phyloP scores from a whole-genome alignment of 2,329 filamentous ascomycete species.

The Dendrostoma leiphaemia region DNA sequence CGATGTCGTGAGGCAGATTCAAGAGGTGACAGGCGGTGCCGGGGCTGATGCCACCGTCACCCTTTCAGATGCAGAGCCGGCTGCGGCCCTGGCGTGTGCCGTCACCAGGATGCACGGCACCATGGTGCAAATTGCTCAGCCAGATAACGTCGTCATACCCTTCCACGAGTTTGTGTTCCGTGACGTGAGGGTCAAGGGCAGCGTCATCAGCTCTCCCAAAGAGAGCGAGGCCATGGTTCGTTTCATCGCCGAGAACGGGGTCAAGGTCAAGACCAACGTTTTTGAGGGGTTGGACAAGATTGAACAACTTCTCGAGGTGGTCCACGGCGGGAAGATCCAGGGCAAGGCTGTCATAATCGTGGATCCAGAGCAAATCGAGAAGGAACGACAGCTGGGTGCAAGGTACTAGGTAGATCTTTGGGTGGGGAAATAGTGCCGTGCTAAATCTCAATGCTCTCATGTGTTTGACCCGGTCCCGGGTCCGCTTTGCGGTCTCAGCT shows the following conservation, averaged over 20 bases:
- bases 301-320: slow-evolving; percentile 46
- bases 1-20: slow-evolving; percentile 44
- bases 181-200: background rate
- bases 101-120: slow-evolving; percentile 59
- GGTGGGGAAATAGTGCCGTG: no score
- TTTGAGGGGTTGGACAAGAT: slow-evolving; percentile 53
- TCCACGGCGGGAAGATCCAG: slow-evolving; percentile 50
- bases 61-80: slow-evolving; percentile 48
- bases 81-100: slow-evolving; percentile 42
- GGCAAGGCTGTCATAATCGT: slow-evolving; percentile 55
- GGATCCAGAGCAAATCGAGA: slow-evolving; percentile 38
- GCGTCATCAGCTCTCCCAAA: slow-evolving; percentile 32
- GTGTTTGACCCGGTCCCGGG: no score
- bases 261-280: slow-evolving; percentile 48
- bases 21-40: slow-evolving; percentile 42
- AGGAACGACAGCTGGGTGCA: slow-evolving; percentile 18
- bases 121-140: slow-evolving; percentile 58
- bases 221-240: slow-evolving; percentile 47
- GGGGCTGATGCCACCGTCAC: slow-evolving; percentile 54
- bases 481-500: no score
- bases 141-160: slow-evolving; percentile 22
- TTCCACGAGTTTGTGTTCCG: slow-evolving; percentile 4
- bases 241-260: slow-evolving; percentile 42
- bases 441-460: no score
- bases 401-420: no score